Base-by-base conservation (phyloP, 163 green algal genomes). In the Chlamydomonas reinhardtii region DNA sequence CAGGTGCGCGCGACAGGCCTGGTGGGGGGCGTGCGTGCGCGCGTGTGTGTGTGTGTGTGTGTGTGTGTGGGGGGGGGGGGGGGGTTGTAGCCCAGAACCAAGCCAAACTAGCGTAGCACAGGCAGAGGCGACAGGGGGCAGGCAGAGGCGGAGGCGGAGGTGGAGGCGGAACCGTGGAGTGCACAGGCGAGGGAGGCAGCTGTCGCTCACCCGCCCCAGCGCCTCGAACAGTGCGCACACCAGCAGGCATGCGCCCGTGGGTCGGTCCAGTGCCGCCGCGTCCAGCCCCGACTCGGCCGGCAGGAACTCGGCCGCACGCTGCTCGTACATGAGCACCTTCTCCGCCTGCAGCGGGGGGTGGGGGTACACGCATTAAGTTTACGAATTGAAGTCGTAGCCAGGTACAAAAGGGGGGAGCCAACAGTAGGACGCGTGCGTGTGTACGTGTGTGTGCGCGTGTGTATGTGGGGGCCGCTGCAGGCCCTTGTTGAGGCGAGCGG, bases 261-360 rank as follows among this genome's bases (percentile, higher is more conserved):
- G 95, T 9, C 82, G 89, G 73, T 97, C 92, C 77, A 96, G 83
- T 4, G 52, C 25, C 32, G 20, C 81, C 31, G 81, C 70, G n/a
- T 80, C 71, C 56, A 80, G 71, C 29, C 59, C 86, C 17, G 90
- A 83, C 68, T 93, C 91, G 0, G 74, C 69, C 14, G 95, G 94
- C 65, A 84, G 80, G 76, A 97, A 97, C 81, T 97, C 95, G 9
- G 84, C 76, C 14, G 78, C 82, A 68, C 90, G 80, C 86, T 97
- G 95, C 90, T 96, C 91, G 43, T 82, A 88, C 32, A 70, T 76
- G 73, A 97, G 87, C 29, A 93, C 89, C 25, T 83, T 84, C 66
- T 96, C 95, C 35, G 71, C 70, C 81, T 87, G 56, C 6, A 4
- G 16, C 2, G 39, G 39, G 9, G 39, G 5, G 39, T 8, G 43